These are phyloP conservation scores for Fusarium nematophilum DNA, from an alignment of 2,329 filamentous ascomycete species.

Conservation along the genomic window DNA sequence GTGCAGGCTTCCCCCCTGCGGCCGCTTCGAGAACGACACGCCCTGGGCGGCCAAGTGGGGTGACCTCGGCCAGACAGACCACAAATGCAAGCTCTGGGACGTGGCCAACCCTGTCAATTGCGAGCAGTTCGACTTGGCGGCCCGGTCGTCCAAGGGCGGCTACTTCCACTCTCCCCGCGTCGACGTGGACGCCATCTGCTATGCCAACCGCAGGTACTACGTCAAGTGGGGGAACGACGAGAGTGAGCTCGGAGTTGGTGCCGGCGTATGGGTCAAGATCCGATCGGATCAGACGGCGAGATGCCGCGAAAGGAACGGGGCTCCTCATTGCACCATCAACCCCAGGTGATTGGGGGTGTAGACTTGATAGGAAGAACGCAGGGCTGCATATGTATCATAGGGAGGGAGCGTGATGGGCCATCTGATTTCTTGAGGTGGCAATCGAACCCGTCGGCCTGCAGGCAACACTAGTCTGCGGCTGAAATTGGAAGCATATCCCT, in stretches of 20 bases:
- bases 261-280: slow-evolving; percentile 8
- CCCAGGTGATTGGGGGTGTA: not conserved
- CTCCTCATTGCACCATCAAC: not conserved
- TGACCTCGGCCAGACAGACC: not conserved
- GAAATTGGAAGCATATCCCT: too few species aligned
- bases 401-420: too few species aligned
- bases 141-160: not conserved
- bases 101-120: not conserved
- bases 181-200: slow-evolving; percentile 7
- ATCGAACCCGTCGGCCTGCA: too few species aligned
- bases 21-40: slow-evolving; percentile 11
- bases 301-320: slow-evolving; percentile 1
- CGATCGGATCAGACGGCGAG: slow-evolving; percentile 2
- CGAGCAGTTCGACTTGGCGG: not conserved
- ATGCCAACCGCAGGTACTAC: slow-evolving; percentile 2
- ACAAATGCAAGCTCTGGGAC: not conserved
- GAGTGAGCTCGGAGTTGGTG: not conserved
- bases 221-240: not conserved
- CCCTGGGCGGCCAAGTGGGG: slow-evolving; percentile 1
- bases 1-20: not conserved
- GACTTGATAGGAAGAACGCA: too few species aligned
- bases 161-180: not conserved
- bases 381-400: too few species aligned
- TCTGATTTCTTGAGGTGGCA: too few species aligned
- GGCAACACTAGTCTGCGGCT: too few species aligned